These are phyloP conservation scores for Glycine soja DNA, from an alignment of 306 rosid species.

Conservation along the genomic window DNA sequence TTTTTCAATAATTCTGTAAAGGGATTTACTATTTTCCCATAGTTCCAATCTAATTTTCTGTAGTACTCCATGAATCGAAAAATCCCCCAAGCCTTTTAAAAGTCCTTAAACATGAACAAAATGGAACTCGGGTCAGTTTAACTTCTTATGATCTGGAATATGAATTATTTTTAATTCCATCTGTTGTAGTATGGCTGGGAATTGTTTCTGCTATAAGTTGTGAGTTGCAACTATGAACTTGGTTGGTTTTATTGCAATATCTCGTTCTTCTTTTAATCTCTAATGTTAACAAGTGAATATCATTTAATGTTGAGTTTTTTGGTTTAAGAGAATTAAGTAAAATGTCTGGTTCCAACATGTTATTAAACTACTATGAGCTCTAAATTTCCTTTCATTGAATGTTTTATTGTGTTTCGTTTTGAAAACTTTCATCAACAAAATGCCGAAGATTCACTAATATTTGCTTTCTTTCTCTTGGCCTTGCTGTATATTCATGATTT, in stretches of 20 bases:
- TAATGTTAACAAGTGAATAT: constrained; percentile 3
- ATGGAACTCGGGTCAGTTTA: constrained; percentile 16
- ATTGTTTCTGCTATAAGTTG: constrained; percentile 18
- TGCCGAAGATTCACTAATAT: no score
- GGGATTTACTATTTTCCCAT: background rate
- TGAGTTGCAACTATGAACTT: constrained; percentile 4
- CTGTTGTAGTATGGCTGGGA: constrained; percentile 10
- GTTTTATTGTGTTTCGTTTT: no score
- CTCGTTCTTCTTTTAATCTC: background rate
- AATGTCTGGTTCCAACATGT: no score
- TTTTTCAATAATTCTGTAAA: background rate
- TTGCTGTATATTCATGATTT: no score
- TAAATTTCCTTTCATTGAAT: no score
- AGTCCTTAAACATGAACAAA: background rate
- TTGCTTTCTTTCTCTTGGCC: no score
- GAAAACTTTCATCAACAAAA: no score
- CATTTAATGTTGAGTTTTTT: constrained; percentile 20
- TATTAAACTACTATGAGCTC: no score
- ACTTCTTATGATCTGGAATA: constrained; percentile 22
- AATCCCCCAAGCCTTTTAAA: background rate
- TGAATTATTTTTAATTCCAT: constrained; percentile 25
- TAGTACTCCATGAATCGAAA: background rate
- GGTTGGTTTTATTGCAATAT: constrained; percentile 36
- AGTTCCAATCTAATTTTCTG: background rate
- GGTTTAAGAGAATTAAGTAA: no score